Percentiles rank a stretch among this genome's conserved stretches.
These are phyloP conservation scores for Glycine latifolia DNA, from an alignment of 306 rosid genomes.

Conservation along the genomic window DNA sequence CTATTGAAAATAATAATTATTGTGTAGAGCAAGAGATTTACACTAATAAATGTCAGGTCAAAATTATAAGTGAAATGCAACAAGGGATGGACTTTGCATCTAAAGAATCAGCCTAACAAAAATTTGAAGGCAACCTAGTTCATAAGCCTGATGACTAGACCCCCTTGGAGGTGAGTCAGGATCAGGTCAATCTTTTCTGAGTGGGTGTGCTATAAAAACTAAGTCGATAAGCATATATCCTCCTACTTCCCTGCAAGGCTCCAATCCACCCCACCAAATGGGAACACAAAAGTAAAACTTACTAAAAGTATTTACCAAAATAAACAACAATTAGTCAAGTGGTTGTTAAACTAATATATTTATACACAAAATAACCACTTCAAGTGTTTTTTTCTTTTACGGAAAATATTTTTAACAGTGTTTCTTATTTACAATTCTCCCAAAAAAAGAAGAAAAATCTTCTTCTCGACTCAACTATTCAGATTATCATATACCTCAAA, in stretches of 20 bases:
- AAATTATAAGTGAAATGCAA: slow-evolving; percentile 35
- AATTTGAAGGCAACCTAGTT: slow-evolving; percentile 26
- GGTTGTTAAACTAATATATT: neutral
- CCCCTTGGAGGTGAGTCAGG: slow-evolving; percentile 7
- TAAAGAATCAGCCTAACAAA: slow-evolving; percentile 35
- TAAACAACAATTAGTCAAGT: neutral
- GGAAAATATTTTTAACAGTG: neutral
- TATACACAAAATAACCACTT: neutral
- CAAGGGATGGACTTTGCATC: slow-evolving; percentile 30
- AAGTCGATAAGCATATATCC: neutral
- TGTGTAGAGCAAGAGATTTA: slow-evolving; percentile 16
- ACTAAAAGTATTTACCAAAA: neutral
- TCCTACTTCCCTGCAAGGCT: neutral
- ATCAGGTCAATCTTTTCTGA: neutral
- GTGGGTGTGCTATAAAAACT: neutral
- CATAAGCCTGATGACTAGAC: slow-evolving; percentile 24
- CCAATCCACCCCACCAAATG: slow-evolving; percentile 3
- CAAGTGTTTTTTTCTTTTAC: neutral
- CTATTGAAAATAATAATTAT: slow-evolving; percentile 24
- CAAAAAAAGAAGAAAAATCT: neutral
- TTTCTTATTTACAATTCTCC: neutral
- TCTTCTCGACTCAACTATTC: neutral
- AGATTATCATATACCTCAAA: neutral
- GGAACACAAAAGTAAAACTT: neutral
- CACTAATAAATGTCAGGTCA: slow-evolving; percentile 16